A percentile compares a stretch with the other conserved stretches of the same genome.
Evolutionary conservation across 768 basidiomycete species (phyloP).

Genomic region (Trametes sanguinea): DNA sequence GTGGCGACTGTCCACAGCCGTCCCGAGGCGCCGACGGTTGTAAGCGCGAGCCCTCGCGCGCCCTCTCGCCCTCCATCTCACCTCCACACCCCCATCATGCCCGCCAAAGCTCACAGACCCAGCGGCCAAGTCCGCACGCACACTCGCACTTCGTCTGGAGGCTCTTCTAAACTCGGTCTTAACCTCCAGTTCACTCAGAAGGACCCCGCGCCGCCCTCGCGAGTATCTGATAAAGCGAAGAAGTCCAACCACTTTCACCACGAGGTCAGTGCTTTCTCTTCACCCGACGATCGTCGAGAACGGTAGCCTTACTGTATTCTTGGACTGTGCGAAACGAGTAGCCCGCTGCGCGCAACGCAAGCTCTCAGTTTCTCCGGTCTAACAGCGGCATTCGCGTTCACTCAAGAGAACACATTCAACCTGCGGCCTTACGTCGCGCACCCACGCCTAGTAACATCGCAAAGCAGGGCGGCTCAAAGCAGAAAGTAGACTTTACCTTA

Average conservation of each 20-base stretch:
- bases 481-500: slow-evolving; percentile 60
- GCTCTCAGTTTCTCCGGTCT: slow-evolving; percentile 26
- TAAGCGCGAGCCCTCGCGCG: slow-evolving; percentile 8
- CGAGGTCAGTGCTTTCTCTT: slow-evolving; percentile 44
- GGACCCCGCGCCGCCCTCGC: slow-evolving; percentile 44
- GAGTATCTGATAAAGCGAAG: slow-evolving; percentile 54
- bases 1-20: not conserved
- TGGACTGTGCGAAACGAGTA: slow-evolving; percentile 13
- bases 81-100: slow-evolving; percentile 39
- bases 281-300: slow-evolving; percentile 11
- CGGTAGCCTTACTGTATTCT: not conserved
- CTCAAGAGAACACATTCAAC: slow-evolving; percentile 29
- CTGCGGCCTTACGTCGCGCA: slow-evolving; percentile 26
- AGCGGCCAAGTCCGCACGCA: slow-evolving; percentile 57
- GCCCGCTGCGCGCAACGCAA: slow-evolving; percentile 25
- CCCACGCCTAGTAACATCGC: slow-evolving; percentile 21
- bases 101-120: slow-evolving; percentile 53
- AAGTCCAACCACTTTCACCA: slow-evolving; percentile 43
- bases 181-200: slow-evolving; percentile 74
- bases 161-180: slow-evolving; percentile 54
- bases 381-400: slow-evolving; percentile 30
- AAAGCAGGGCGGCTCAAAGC: slow-evolving; percentile 26
- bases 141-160: slow-evolving; percentile 60
- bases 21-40: slow-evolving; percentile 10
- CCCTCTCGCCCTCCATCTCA: slow-evolving; percentile 5